Percentiles rank a stretch among this genome's conserved stretches.
Conservation (phyloP, 1,139 yeast species). For the Nakaseomyces sp. region DNA sequence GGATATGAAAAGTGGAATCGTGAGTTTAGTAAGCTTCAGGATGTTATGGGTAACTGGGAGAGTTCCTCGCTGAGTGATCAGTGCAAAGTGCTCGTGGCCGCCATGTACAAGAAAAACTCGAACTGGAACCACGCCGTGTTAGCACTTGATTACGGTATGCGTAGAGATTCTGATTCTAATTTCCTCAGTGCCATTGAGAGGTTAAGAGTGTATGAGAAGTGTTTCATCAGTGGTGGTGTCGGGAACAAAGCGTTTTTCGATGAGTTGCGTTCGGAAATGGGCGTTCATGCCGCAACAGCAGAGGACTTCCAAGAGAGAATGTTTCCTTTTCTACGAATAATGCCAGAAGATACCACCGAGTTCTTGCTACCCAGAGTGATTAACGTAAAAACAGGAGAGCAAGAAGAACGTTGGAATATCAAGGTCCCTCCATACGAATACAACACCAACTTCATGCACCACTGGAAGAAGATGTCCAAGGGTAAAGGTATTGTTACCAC, state of each 20-base stretch:
- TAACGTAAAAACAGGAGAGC: slow-evolving; percentile 4
- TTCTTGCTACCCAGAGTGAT: slow-evolving; percentile 2
- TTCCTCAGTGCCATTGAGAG: slow-evolving; percentile 15
- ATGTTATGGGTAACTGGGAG: not conserved
- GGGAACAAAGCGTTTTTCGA: not conserved
- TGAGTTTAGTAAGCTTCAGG: not conserved
- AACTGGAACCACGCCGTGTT: slow-evolving; percentile 17
- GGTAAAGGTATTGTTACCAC: slow-evolving; percentile 14
- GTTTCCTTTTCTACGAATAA: slow-evolving; percentile 10
- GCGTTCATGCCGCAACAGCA: not conserved
- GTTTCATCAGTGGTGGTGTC: slow-evolving; percentile 13
- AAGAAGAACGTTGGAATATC: not conserved
- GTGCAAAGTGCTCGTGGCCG: slow-evolving; percentile 11
- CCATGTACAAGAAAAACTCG: slow-evolving; percentile 12
- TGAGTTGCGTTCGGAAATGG: slow-evolving; percentile 4
- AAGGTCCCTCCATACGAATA: not conserved
- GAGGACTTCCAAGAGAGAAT: slow-evolving; percentile 4
- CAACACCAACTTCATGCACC: slow-evolving; percentile 8
- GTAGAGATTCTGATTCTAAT: slow-evolving; percentile 12
- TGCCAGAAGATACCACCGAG: not conserved
- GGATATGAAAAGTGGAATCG: not conserved
- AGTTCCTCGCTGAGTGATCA: not conserved
- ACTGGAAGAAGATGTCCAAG: slow-evolving; percentile 7
- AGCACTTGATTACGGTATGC: slow-evolving; percentile 10
- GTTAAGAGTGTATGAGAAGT: slow-evolving; percentile 17